Base-by-base conservation (phyloP, 2,329 filamentous ascomycete species). In the Chrysoporthe puriensis region DNA sequence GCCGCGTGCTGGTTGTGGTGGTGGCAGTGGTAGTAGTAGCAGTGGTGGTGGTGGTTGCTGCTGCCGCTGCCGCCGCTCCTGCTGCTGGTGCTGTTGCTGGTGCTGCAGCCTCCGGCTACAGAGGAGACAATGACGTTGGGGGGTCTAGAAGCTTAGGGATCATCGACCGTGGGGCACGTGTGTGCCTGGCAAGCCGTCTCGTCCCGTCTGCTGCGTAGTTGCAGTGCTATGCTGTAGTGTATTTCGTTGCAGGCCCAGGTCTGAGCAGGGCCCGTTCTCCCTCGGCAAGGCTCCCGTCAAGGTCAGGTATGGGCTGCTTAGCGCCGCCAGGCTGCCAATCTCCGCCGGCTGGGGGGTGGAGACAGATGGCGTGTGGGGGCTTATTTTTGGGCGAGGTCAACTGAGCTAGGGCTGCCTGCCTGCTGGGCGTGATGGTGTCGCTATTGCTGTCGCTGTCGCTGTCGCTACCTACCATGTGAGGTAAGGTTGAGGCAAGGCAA, bases 111-210 rank as follows among this genome's bases (percentile, higher is more conserved):
- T 2, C 11, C 8, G 6, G 50, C 32, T 57, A 43, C 56, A 44
- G 52, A 59, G 26, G 40, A 16, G 62, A 42, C 62, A 61, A 68
- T 68, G 66, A 68, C 66, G 66, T 65, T 68, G 13, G 57, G 62
- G 64, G 48, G 54, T 36, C 60, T 63, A 59, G 65, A 63, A 18
- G 57, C 36, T 60, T n/a, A 36, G 9, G 34, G 56, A 18, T 40
- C 54, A 57, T 26, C 5, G 54, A 21, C 34, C 40, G n/a, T 21
- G 36, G 43, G 57, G 16, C 26, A 36, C n/a, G n/a, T 59, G 36
- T 52, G 48, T 52, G 48, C 48, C 48, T 52, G 21, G 46, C n/a
- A n/a, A 21, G n/a, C 48, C n/a, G 48, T 50, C 48, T 50, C 26
- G 48, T 50, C 48, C 18, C 13, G n/a, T 50, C 48, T 26, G 26